phyloP scores from a whole-genome alignment of 208 protist genomes.

The Lotmaria passim region DNA sequence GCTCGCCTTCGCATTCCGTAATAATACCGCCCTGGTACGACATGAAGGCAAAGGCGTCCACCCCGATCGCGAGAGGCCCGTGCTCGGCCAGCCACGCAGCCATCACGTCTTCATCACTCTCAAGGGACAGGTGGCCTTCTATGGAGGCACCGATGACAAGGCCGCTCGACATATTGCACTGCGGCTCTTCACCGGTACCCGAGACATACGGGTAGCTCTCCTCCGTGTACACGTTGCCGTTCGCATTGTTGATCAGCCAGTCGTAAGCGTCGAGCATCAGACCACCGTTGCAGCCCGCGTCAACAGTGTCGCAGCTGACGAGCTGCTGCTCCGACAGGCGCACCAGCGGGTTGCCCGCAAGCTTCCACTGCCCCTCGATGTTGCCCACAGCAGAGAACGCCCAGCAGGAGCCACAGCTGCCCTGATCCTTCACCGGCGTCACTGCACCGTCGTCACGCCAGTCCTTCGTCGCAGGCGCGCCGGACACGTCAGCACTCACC shows the following conservation, averaged over 20 bases:
- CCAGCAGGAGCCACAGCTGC: constrained; percentile 96
- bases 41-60: constrained; percentile 77
- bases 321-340: constrained; percentile 94
- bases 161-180: constrained; percentile 42
- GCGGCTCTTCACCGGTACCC: constrained; percentile 28
- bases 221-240: constrained; percentile 76
- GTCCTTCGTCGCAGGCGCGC: constrained; percentile 39
- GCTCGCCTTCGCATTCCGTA: constrained; percentile 46
- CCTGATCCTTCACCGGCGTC: constrained; percentile 94
- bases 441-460: constrained; percentile 89
- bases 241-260: constrained; percentile 66
- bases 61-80: constrained; percentile 85
- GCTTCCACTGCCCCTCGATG: constrained; percentile 69
- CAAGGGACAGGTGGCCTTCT: constrained; percentile 54
- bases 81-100: constrained; percentile 58
- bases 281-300: constrained; percentile 89
- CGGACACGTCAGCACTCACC: constrained; percentile 4
- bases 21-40: constrained; percentile 65
- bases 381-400: constrained; percentile 88
- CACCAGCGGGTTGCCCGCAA: constrained; percentile 63
- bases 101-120: constrained; percentile 66
- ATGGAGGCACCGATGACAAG: constrained; percentile 65
- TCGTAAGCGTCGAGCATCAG: constrained; percentile 83
- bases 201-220: constrained; percentile 83
- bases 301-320: constrained; percentile 90